phyloP scores from a whole-genome alignment of 192 early-diverging fungal species.

The Chytriomyces sp. region DNA sequence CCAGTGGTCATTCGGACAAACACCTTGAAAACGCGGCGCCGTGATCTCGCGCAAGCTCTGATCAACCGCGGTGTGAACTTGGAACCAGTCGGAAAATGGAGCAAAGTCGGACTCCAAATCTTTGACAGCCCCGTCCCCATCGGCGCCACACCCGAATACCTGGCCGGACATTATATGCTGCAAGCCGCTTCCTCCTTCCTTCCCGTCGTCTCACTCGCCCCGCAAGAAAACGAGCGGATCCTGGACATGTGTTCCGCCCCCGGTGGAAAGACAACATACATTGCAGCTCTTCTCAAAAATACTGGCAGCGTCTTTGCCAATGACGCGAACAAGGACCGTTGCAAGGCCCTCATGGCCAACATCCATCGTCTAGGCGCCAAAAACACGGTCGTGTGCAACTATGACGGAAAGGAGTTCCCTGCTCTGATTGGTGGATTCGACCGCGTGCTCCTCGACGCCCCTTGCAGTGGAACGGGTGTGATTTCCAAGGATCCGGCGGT shows the following conservation, averaged over 20 bases:
- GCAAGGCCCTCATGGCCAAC: slow-evolving; percentile 89
- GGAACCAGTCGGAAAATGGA: slow-evolving; percentile 99
- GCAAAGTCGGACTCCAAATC: slow-evolving; percentile 94
- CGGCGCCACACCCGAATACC: slow-evolving; percentile 97
- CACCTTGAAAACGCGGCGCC: slow-evolving; percentile 89
- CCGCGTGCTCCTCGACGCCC: slow-evolving; percentile 94
- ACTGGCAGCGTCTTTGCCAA: slow-evolving; percentile 97
- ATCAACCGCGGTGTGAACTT: slow-evolving; percentile 96
- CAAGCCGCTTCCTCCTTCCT: slow-evolving; percentile 98
- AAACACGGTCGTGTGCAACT: slow-evolving; percentile 90
- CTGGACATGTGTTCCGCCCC: slow-evolving; percentile 98
- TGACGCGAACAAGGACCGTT: slow-evolving; percentile 92
- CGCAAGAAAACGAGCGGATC: slow-evolving; percentile 91
- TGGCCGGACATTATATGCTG: slow-evolving; percentile 99
- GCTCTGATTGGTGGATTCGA: slow-evolving; percentile 97
- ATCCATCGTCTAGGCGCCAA: slow-evolving; percentile 85
- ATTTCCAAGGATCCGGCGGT: slow-evolving; percentile 97
- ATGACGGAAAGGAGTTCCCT: slow-evolving; percentile 98
- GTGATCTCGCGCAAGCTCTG: slow-evolving; percentile 92
- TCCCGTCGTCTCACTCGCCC: slow-evolving; percentile 93
- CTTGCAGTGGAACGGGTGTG: slow-evolving; percentile 98
- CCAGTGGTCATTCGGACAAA: slow-evolving; percentile 97
- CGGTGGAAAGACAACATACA: slow-evolving; percentile 97
- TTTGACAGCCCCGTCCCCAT: slow-evolving; percentile 95
- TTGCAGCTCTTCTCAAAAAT: slow-evolving; percentile 91